These are phyloP conservation scores for Blastomyces parvus DNA, from an alignment of 2,329 filamentous ascomycete genomes.

Conservation along the genomic window DNA sequence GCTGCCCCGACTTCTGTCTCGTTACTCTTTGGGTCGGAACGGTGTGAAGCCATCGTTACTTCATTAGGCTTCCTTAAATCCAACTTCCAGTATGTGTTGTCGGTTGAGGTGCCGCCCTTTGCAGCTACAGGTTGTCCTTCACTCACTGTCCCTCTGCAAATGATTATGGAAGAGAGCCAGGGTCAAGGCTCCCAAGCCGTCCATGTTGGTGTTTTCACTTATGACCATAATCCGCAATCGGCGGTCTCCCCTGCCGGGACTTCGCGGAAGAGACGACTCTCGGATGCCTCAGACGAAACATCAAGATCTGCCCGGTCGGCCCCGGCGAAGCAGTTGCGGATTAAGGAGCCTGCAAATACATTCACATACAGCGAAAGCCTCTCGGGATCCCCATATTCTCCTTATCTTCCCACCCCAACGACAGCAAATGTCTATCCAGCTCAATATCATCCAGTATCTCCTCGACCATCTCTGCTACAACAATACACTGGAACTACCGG, in stretches of 20 bases:
- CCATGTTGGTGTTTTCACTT: slow-evolving; percentile 54
- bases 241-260: slow-evolving; percentile 32
- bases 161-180: slow-evolving; percentile 51
- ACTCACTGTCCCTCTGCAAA: slow-evolving; percentile 48
- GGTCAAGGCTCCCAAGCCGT: slow-evolving; percentile 43
- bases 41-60: slow-evolving; percentile 57
- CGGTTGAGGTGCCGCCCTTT: slow-evolving; percentile 60
- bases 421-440: slow-evolving; percentile 33
- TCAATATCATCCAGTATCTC: slow-evolving; percentile 32
- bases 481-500: slow-evolving; percentile 36
- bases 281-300: slow-evolving; percentile 41
- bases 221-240: slow-evolving; percentile 39
- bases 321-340: slow-evolving; percentile 39
- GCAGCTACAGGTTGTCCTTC: slow-evolving; percentile 47
- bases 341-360: slow-evolving; percentile 42
- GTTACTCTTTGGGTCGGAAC: slow-evolving; percentile 69
- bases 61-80: slow-evolving; percentile 51
- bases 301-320: slow-evolving; percentile 42
- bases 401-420: slow-evolving; percentile 43
- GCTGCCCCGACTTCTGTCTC: slow-evolving; percentile 45
- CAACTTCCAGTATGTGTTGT: slow-evolving; percentile 60
- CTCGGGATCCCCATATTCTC: slow-evolving; percentile 40
- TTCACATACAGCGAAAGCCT: slow-evolving; percentile 46
- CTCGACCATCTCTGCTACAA: slow-evolving; percentile 33
- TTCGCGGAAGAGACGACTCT: slow-evolving; percentile 49